phyloP scores from a whole-genome alignment of 495 filamentous ascomycete genomes.

The Evernia prunastri region DNA sequence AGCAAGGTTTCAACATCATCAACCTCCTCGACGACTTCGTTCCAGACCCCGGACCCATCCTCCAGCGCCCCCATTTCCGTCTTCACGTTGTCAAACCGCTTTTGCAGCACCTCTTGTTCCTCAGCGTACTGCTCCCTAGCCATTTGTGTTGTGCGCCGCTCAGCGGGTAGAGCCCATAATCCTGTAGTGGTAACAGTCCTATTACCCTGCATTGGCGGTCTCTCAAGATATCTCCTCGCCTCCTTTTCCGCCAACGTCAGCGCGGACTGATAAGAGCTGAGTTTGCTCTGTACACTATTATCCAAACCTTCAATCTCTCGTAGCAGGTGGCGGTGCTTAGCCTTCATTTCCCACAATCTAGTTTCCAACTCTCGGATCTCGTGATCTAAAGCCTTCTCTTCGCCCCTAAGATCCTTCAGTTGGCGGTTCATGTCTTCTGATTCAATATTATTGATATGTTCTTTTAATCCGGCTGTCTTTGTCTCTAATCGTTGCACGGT shows the following conservation, averaged over 20 bases:
- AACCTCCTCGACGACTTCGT: slow-evolving; percentile 57
- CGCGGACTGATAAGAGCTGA: slow-evolving; percentile 54
- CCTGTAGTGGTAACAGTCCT: slow-evolving; percentile 24
- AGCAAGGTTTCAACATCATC: slow-evolving; percentile 62
- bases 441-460: slow-evolving; percentile 33
- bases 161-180: slow-evolving; percentile 52
- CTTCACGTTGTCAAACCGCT: slow-evolving; percentile 54
- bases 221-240: slow-evolving; percentile 40
- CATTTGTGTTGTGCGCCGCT: slow-evolving; percentile 69
- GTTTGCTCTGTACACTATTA: slow-evolving; percentile 55
- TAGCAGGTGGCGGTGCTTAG: slow-evolving; percentile 53
- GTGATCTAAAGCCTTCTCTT: slow-evolving; percentile 46
- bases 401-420: slow-evolving; percentile 41
- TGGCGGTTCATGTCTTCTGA: slow-evolving; percentile 32
- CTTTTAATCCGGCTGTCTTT: slow-evolving; percentile 34
- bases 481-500: slow-evolving; percentile 7
- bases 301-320: slow-evolving; percentile 55
- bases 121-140: slow-evolving; percentile 68
- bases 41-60: slow-evolving; percentile 77
- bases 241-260: slow-evolving; percentile 37
- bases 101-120: slow-evolving; percentile 53
- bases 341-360: slow-evolving; percentile 61
- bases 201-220: slow-evolving; percentile 38
- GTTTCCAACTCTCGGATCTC: slow-evolving; percentile 61
- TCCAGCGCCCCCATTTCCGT: slow-evolving; percentile 71